Evolutionary conservation across 805 yeast genomes (phyloP).

Genomic region (Groenewaldozyma salmanticensis): DNA sequence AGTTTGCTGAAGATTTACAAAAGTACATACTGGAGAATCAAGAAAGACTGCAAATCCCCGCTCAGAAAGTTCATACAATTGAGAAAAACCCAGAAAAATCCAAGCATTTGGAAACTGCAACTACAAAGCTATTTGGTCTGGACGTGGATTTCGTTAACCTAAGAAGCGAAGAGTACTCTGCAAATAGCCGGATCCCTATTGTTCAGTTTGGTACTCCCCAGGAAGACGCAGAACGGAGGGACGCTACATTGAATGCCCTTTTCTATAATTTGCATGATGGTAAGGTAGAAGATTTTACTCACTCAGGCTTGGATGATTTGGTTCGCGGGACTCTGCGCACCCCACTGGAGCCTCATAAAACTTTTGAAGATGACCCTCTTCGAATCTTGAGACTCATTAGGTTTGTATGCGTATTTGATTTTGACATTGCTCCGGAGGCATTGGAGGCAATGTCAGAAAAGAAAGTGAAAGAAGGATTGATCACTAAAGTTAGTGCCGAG

Average conservation of each 20-base stretch:
- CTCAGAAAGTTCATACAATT: constrained; percentile 57
- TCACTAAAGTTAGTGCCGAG: constrained; percentile 76
- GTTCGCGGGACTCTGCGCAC: constrained; percentile 65
- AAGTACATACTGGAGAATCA: constrained; percentile 33
- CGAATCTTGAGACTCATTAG: constrained; percentile 78
- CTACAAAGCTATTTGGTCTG: constrained; percentile 72
- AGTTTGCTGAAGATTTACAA: constrained; percentile 62
- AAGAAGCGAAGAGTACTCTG: constrained; percentile 77
- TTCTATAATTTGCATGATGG: constrained; percentile 70
- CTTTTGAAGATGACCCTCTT: constrained; percentile 90
- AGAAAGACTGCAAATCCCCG: constrained; percentile 19
- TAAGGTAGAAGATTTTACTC: constrained; percentile 78
- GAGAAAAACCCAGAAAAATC: constrained; percentile 92
- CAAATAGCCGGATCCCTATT: constrained; percentile 75
- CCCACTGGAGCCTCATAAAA: constrained; percentile 74
- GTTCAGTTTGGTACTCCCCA: constrained; percentile 80
- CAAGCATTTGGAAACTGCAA: constrained; percentile 94
- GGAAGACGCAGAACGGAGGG: constrained; percentile 87
- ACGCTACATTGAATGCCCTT: constrained; percentile 88
- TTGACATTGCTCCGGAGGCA: constrained; percentile 50
- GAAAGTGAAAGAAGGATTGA: constrained; percentile 48
- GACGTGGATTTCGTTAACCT: constrained; percentile 92
- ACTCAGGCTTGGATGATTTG: constrained; percentile 64
- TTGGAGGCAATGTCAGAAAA: constrained; percentile 50
- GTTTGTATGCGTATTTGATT: constrained; percentile 73